phyloP scores from a whole-genome alignment of 208 protist genomes.

The Herpetomonas tarakana region DNA sequence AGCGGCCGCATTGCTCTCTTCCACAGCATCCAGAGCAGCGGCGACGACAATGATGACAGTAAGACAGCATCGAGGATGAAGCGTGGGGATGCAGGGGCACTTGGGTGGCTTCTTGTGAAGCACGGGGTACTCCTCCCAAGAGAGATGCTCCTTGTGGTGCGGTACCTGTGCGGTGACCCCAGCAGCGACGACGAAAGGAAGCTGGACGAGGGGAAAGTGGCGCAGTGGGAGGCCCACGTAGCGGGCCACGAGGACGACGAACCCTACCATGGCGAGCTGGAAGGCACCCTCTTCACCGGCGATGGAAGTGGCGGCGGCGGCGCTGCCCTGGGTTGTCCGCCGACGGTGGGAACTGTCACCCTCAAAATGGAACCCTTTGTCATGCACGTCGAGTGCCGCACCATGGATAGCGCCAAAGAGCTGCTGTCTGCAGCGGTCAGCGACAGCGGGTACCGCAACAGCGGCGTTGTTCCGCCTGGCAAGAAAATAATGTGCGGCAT shows the following conservation, averaged over 20 bases:
- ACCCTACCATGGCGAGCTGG: conserved; percentile 46
- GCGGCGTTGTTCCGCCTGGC: conserved; percentile 78
- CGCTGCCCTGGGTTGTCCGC: conserved; percentile 7
- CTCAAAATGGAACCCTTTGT: conserved; percentile 90
- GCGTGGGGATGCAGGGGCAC: conserved; percentile 56
- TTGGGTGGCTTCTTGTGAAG: conserved; percentile 83
- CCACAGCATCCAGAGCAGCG: conserved; percentile 32
- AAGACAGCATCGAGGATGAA: conserved; percentile 29
- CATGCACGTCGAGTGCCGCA: conserved; percentile 86
- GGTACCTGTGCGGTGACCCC: conserved; percentile 48
- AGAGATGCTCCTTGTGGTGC: conserved; percentile 56
- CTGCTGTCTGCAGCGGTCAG: conserved; percentile 65
- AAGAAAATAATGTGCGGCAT: conserved; percentile 80
- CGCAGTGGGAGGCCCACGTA: conserved; percentile 5
- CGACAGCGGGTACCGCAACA: conserved; percentile 83
- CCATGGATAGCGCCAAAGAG: conserved; percentile 67
- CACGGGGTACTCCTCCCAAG: conserved; percentile 60
- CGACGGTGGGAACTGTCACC: conserved; percentile 42
- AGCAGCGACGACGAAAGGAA: conserved; percentile 9
- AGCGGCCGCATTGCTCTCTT: conserved; percentile 88
- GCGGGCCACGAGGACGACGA: neutral
- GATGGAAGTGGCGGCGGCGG: neutral
- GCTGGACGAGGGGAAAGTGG: neutral
- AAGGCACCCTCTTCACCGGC: conserved; percentile 36
- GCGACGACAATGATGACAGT: conserved; percentile 2